These are phyloP conservation scores for Bassia scoparia DNA, from an alignment of 148 eudicot genomes.

Conservation along the genomic window DNA sequence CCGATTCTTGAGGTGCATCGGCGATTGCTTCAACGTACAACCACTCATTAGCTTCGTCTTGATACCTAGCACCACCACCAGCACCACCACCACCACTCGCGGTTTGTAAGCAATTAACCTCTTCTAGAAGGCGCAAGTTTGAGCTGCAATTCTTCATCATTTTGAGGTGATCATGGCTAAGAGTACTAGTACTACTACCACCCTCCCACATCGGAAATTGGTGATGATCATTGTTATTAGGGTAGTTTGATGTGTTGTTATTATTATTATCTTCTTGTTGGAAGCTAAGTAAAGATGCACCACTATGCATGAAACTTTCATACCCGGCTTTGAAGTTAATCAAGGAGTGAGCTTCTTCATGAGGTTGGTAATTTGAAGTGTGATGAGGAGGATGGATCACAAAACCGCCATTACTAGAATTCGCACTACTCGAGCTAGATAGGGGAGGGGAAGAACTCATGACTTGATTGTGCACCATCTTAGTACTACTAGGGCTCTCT, in stretches of 20 bases:
- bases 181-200: conserved; percentile 18
- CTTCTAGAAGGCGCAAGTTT: conserved; percentile 26
- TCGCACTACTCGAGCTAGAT: conserved; percentile 65
- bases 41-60: conserved; percentile 44
- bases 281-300: conserved; percentile 58
- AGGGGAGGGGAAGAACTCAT: conserved; percentile 47
- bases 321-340: conserved; percentile 47
- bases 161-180: conserved; percentile 19
- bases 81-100: conserved; percentile 23
- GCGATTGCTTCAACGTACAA: conserved; percentile 29
- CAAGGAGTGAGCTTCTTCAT: conserved; percentile 53
- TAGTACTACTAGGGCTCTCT: conserved; percentile 30
- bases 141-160: conserved; percentile 16
- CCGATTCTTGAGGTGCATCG: conserved; percentile 33
- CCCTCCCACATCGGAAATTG: conserved; percentile 43
- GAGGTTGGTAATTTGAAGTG: conserved; percentile 29
- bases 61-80: conserved; percentile 23
- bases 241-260: background rate
- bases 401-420: conserved; percentile 46
- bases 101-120: conserved; percentile 31
- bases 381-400: conserved; percentile 26
- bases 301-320: conserved; percentile 30
- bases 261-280: conserved; percentile 36
- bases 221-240: conserved; percentile 17
- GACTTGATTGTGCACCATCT: conserved; percentile 26